Conservation (phyloP, 192 early-diverging fungal genomes). For the Thoreauomyces humboldtii region DNA sequence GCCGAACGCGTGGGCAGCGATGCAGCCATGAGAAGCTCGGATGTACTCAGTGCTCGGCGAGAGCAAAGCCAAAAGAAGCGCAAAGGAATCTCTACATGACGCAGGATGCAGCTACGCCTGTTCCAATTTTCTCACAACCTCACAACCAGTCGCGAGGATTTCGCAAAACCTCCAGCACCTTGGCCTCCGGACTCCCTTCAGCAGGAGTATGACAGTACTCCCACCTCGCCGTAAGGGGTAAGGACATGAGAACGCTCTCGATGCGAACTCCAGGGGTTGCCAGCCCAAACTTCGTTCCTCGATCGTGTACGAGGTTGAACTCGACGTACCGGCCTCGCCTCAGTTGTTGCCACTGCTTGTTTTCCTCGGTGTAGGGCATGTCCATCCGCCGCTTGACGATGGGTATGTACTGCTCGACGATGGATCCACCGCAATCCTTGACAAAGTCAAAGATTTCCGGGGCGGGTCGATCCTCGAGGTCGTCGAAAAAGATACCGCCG, state of each 20-base stretch:
- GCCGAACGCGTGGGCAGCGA: too few species aligned
- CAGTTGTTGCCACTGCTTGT: conserved; percentile 93
- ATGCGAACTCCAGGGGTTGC: conserved; percentile 94
- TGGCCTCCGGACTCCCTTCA: conserved; percentile 67
- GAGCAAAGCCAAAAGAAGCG: too few species aligned
- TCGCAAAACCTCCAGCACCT: conserved; percentile 76
- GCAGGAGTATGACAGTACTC: conserved; percentile 81
- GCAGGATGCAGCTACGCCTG: too few species aligned
- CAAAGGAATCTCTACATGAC: too few species aligned
- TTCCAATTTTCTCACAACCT: neutral
- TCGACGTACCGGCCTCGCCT: conserved; percentile 96
- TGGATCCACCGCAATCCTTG: conserved; percentile 73
- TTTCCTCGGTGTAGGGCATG: conserved; percentile 69
- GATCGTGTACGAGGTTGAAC: conserved; percentile 93
- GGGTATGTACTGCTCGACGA: conserved; percentile 85
- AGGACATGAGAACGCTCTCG: conserved; percentile 90
- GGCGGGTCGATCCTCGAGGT: conserved; percentile 52
- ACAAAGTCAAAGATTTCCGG: conserved; percentile 85
- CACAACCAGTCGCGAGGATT: conserved; percentile 77
- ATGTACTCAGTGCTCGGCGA: too few species aligned
- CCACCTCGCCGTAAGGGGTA: conserved; percentile 94
- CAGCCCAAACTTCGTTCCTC: conserved; percentile 98
- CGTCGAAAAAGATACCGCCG: conserved; percentile 99
- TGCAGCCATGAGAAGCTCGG: too few species aligned
- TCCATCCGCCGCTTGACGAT: conserved; percentile 78